These are phyloP conservation scores for Lactarius indigo DNA, from an alignment of 768 basidiomycete genomes.

Conservation along the genomic window DNA sequence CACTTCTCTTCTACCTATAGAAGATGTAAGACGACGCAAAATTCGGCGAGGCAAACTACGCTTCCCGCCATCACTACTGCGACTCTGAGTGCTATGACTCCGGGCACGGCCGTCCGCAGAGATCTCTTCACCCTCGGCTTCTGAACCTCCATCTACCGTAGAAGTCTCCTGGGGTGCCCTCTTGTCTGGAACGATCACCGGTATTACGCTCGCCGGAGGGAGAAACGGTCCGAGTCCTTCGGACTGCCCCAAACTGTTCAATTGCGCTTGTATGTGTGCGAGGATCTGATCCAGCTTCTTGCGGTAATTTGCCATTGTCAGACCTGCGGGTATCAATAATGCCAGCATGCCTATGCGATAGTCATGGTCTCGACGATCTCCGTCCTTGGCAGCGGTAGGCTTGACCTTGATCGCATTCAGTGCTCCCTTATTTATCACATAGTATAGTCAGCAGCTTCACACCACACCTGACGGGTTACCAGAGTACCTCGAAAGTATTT, in stretches of 20 bases:
- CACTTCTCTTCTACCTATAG: background rate
- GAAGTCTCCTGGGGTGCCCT: background rate
- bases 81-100: background rate
- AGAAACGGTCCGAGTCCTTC: background rate
- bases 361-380: too few relatives aligned
- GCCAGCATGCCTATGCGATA: too few relatives aligned
- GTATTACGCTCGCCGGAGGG: background rate
- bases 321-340: too few relatives aligned
- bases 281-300: too few relatives aligned
- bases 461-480: too few relatives aligned
- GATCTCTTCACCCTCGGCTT: background rate
- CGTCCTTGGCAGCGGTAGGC: background rate
- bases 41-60: background rate
- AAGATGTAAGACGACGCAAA: background rate
- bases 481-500: too few relatives aligned
- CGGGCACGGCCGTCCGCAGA: background rate
- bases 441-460: background rate
- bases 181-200: background rate
- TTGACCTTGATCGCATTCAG: background rate
- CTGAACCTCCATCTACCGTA: background rate
- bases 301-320: too few relatives aligned
- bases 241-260: background rate
- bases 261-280: too few relatives aligned
- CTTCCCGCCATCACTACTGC: background rate
- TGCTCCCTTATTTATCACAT: background rate